These are phyloP conservation scores for Blastocrithidia nonstop DNA, from an alignment of 208 protist genomes.

Conservation along the genomic window DNA sequence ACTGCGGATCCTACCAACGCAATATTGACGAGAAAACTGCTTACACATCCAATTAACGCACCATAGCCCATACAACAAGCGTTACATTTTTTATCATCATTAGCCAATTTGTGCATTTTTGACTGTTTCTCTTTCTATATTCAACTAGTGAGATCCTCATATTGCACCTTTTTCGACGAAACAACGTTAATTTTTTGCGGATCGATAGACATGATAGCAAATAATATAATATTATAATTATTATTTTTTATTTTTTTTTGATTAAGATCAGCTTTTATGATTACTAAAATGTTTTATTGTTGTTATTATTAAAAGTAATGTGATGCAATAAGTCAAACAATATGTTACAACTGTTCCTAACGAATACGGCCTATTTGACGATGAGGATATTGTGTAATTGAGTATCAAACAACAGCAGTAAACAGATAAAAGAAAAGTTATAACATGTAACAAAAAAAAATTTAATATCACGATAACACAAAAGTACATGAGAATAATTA, in stretches of 20 bases:
- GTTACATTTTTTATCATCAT: too few species aligned
- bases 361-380: too few species aligned
- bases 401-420: too few species aligned
- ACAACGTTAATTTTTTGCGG: constrained; percentile 66
- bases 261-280: neutral
- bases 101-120: too few species aligned
- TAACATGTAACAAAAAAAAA: too few species aligned
- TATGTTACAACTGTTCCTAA: too few species aligned
- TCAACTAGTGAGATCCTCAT: constrained; percentile 24
- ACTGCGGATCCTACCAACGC: constrained; percentile 38
- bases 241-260: neutral
- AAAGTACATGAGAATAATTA: too few species aligned
- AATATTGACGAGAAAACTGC: constrained; percentile 24
- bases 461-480: too few species aligned
- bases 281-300: neutral
- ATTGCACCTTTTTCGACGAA: constrained; percentile 50
- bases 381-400: too few species aligned
- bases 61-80: constrained; percentile 67
- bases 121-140: too few species aligned
- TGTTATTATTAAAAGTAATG: constrained; percentile 1
- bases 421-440: too few species aligned
- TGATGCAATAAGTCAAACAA: too few species aligned
- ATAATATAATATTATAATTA: neutral
- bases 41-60: constrained; percentile 24
- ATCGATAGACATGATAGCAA: constrained; percentile 23